Percentiles rank a stretch among this genome's conserved stretches.
These are phyloP conservation scores for Fraxinus dipetala DNA, from an alignment of 305 asterid species.

Conservation along the genomic window DNA sequence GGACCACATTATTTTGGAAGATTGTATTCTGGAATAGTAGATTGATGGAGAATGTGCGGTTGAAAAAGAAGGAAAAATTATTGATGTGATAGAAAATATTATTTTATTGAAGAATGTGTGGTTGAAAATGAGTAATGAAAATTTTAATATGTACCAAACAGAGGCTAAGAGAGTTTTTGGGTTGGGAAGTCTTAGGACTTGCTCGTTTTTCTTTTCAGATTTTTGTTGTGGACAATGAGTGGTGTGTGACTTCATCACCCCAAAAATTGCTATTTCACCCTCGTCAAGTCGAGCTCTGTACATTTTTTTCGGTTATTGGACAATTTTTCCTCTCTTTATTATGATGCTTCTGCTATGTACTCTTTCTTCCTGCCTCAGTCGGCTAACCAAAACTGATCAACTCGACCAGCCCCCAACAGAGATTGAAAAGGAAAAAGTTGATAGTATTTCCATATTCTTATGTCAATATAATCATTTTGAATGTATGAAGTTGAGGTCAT, in stretches of 20 bases:
- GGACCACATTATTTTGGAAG: too few species aligned
- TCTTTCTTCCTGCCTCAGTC: background rate
- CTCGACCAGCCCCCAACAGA: background rate
- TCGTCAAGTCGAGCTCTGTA: background rate
- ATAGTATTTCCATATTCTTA: background rate
- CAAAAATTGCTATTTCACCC: background rate
- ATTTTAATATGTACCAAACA: too few species aligned
- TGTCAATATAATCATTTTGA: background rate
- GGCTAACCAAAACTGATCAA: background rate
- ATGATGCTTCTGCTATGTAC: background rate
- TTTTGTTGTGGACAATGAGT: background rate
- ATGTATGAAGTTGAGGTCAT: background rate
- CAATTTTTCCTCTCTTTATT: background rate
- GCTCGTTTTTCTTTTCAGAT: background rate
- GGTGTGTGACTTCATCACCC: constrained; percentile 9
- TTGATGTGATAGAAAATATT: too few species aligned
- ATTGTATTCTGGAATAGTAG: too few species aligned
- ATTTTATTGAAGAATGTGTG: too few species aligned
- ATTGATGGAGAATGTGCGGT: too few species aligned
- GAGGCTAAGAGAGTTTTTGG: background rate
- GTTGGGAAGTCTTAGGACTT: background rate
- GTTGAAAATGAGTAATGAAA: too few species aligned
- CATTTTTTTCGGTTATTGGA: background rate
- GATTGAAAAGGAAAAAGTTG: background rate
- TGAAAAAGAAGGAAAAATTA: too few species aligned